Evolutionary conservation across 805 yeast species (phyloP), one percentile per base, ranked within the genome.

Genomic region (Wickerhamomyces bovis): DNA sequence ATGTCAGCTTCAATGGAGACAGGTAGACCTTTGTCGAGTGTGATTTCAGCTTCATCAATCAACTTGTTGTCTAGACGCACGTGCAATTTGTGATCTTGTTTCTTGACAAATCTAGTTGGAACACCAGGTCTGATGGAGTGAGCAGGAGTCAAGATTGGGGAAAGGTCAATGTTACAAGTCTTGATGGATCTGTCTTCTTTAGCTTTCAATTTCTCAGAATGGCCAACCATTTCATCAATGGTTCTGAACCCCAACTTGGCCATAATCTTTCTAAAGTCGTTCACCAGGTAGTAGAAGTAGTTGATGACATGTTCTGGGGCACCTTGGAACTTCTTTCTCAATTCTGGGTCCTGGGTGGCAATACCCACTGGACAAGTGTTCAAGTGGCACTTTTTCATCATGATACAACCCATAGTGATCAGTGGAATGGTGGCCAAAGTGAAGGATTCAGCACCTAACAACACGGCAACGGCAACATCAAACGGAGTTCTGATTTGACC

Each of bases 231-330:
- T 74, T 94, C 99, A 66, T 89, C 92, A 65, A 92, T 80, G 45
- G 96, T 88, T 65, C 98, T 80, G 81, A 84, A 94, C 47, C 99
- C 99, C 53, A 92, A 80, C 62, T 81, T 78, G 39, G 99, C 97
- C 99, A 92, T 92, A 60, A 87, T 84, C 49, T 76, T 78, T 64
- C 99, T 80, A 63, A 94, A 79, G 70, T 92, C 99, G 60, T 89
- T 88, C 47, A 97, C 83, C 65, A 92, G 75, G 71, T 90, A 94
- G 75, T 85, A 92, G 78, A 94, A 94, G 77, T 92, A 94, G 76
- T 92, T 92, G 69, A 92, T 90, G 49, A 92, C 98, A 64, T 92
- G 97, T 71, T 92, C 99, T 44, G 99, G 99, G 43, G 97, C 90
- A 63, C 99, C 99, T 61, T 79, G 76, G 71, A 92, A 92, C 69